Percentiles rank a stretch among this genome's conserved stretches.
phyloP scores from a whole-genome alignment of 2,329 filamentous ascomycete genomes.

The Penicillium occitanis region DNA sequence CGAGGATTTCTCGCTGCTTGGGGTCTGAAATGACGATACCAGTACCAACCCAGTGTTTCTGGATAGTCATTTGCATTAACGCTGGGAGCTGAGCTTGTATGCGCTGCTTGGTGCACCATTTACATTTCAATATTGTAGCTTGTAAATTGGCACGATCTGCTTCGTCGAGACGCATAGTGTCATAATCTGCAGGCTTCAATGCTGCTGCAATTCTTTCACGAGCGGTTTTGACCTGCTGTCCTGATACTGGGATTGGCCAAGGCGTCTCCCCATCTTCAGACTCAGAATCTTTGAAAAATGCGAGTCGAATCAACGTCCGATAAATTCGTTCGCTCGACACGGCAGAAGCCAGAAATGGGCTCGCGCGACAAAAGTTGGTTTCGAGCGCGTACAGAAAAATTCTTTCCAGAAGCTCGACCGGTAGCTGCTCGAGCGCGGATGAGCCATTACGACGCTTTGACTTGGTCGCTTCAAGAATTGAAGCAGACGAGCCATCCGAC shows the following conservation, averaged over 20 bases:
- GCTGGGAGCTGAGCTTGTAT: conserved; percentile 35
- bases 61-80: no score
- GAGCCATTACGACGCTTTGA: conserved; percentile 21
- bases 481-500: background rate
- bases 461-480: background rate
- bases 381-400: conserved; percentile 54
- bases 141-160: conserved; percentile 37
- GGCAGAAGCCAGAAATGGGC: conserved; percentile 39
- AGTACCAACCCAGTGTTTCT: conserved; percentile 24
- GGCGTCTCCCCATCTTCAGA: no score
- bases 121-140: conserved; percentile 34
- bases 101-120: conserved; percentile 42
- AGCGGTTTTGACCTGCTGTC: background rate
- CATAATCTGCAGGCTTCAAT: conserved; percentile 39
- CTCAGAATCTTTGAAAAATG: conserved; percentile 33
- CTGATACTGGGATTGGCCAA: background rate
- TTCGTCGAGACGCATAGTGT: conserved; percentile 25
- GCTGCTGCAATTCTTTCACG: background rate
- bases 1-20: background rate
- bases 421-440: conserved; percentile 48
- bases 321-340: conserved; percentile 46
- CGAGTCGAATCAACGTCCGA: conserved; percentile 40
- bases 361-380: conserved; percentile 46
- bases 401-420: conserved; percentile 53
- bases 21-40: conserved; percentile 27